These are phyloP conservation scores for Thielaviopsis ethacetica DNA, from an alignment of 2,329 filamentous ascomycete species.

Conservation along the genomic window DNA sequence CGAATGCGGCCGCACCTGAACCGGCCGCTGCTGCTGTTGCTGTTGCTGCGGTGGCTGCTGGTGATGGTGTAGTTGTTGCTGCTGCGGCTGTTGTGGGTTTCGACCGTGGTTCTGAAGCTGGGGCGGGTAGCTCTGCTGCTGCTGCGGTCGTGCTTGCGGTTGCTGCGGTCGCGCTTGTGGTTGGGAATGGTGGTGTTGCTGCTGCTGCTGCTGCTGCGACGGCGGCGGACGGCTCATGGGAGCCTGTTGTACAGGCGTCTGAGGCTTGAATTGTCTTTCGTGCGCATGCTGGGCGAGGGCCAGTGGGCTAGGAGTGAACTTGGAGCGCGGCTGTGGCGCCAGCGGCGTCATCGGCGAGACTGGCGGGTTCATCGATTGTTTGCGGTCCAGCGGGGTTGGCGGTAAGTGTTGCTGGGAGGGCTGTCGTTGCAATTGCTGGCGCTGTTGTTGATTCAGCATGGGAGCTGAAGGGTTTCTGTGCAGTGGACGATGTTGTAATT, in stretches of 20 bases:
- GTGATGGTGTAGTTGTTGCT: not conserved
- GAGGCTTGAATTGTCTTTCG: not conserved
- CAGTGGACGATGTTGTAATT: no score
- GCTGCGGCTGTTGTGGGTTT: no score
- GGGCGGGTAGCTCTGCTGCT: not conserved
- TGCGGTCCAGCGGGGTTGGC: no score
- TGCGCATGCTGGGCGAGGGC: not conserved
- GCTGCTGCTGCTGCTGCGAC: constrained; percentile 1
- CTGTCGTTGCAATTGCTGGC: no score
- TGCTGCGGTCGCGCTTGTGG: not conserved
- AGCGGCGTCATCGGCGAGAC: no score
- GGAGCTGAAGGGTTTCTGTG: no score
- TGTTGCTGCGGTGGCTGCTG: not conserved
- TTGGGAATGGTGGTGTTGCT: not conserved
- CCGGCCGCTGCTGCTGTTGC: not conserved
- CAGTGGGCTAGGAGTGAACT: no score
- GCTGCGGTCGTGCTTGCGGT: not conserved
- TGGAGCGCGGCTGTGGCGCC: no score
- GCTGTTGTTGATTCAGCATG: no score
- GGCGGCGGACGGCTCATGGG: not conserved
- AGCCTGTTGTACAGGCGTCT: no score
- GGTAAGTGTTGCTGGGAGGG: no score
- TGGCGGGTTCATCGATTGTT: no score
- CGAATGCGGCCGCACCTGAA: not conserved
- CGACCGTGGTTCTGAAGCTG: not conserved